A percentile compares a stretch with the other conserved stretches of the same genome.
Evolutionary conservation across 2,329 filamentous ascomycete species (phyloP).

Genomic region (Sclerotinia sclerotiorum): DNA sequence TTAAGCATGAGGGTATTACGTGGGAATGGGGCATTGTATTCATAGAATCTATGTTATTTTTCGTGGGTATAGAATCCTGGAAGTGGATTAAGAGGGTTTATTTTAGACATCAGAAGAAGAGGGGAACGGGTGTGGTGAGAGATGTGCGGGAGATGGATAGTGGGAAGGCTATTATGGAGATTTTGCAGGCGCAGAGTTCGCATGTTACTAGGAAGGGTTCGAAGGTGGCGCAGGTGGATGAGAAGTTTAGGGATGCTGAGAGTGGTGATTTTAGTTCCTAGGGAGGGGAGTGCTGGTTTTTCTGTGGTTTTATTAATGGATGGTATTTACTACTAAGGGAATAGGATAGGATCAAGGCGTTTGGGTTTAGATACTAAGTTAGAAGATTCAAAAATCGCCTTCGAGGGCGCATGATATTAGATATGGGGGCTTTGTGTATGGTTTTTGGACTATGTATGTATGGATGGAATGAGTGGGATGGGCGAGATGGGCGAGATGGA

Average conservation of each 20-base stretch:
- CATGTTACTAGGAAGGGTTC: not conserved
- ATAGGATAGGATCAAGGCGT: not conserved
- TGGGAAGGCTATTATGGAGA: not conserved
- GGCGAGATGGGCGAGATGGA: not conserved
- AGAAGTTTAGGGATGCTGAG: constrained; percentile 6
- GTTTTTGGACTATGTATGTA: not conserved
- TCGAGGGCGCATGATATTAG: not conserved
- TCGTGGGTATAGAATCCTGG: constrained; percentile 63
- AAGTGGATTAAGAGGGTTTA: constrained; percentile 61
- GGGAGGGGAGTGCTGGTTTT: too few relatives aligned
- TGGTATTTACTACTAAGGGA: too few relatives aligned
- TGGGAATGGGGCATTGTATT: constrained; percentile 73
- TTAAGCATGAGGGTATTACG: constrained; percentile 63
- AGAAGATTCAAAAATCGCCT: not conserved
- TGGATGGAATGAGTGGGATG: not conserved
- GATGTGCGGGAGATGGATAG: not conserved
- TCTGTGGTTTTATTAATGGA: not conserved
- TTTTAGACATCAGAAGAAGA: not conserved
- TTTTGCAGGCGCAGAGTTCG: constrained; percentile 8
- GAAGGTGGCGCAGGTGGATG: not conserved
- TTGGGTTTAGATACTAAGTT: not conserved
- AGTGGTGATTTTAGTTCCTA: not conserved
- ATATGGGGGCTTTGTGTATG: fast-evolving
- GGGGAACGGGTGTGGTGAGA: not conserved
- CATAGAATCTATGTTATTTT: constrained; percentile 59